Evolutionary conservation across 164 flowering plant species (phyloP).

Genomic region (Magnolia kwangsiensis): DNA sequence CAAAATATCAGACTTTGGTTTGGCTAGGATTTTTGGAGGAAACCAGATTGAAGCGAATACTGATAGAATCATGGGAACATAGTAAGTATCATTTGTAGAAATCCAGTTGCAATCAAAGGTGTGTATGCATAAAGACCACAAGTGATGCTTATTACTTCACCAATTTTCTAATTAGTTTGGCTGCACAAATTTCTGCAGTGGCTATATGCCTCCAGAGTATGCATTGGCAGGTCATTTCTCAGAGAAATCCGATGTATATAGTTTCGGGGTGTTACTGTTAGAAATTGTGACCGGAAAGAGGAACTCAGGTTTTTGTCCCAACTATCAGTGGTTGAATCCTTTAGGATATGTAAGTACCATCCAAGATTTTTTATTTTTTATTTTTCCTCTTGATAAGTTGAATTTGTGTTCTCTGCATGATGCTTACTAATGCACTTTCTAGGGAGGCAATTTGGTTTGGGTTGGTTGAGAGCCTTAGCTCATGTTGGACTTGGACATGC

Average conservation of each 20-base stretch:
- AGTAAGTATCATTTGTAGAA: constrained; percentile 22
- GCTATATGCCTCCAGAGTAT: constrained; percentile 37
- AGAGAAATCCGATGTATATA: background rate
- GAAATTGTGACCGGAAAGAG: background rate
- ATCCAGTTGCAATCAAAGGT: too few species aligned
- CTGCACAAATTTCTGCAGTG: background rate
- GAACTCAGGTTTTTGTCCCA: constrained; percentile 5
- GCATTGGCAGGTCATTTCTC: constrained; percentile 14
- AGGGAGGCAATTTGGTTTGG: too few species aligned
- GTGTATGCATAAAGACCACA: background rate
- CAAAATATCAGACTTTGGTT: constrained; percentile 50
- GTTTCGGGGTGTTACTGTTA: constrained; percentile 2
- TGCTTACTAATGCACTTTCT: too few species aligned
- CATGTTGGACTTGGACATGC: too few species aligned
- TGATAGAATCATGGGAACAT: constrained; percentile 30
- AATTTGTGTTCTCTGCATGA: too few species aligned
- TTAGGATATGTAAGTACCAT: constrained; percentile 10
- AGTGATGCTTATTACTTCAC: background rate
- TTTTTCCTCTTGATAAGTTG: background rate
- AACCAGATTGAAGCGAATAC: constrained; percentile 25
- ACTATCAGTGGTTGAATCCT: background rate
- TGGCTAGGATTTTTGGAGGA: constrained; percentile 36
- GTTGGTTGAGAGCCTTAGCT: too few species aligned
- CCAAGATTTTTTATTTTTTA: too few species aligned
- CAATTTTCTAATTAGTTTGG: background rate